Conservation (phyloP, 2,329 filamentous ascomycete genomes). For the Ceratocystis destructans region DNA sequence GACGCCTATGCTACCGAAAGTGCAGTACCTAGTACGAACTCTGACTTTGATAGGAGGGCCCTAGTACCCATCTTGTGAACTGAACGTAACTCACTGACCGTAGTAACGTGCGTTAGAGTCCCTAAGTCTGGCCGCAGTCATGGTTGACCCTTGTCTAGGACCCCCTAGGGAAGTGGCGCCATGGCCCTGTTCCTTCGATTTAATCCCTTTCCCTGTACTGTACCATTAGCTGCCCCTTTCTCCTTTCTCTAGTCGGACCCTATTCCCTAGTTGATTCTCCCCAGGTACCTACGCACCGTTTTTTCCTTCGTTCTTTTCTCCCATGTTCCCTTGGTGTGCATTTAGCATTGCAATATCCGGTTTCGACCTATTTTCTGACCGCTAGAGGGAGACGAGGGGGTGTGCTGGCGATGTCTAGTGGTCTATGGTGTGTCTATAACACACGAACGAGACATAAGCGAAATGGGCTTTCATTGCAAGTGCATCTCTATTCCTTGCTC, state of each 20-base stretch:
- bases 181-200: neutral
- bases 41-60: neutral
- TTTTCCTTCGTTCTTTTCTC: neutral
- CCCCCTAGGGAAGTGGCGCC: neutral
- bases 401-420: neutral
- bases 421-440: neutral
- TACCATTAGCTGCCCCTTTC: constrained; percentile 2
- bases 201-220: neutral
- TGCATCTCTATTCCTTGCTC: neutral
- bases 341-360: neutral
- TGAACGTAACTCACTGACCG: neutral
- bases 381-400: neutral
- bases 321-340: neutral
- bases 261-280: neutral
- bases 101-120: neutral
- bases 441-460: neutral
- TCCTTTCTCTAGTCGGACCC: neutral
- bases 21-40: constrained; percentile 12
- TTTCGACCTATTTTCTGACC: neutral
- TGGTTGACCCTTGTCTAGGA: neutral
- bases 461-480: constrained; percentile 6
- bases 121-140: neutral
- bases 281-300: neutral
- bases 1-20: constrained; percentile 19
- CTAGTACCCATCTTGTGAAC: neutral